These are phyloP conservation scores for Galerina marginata DNA, from an alignment of 768 basidiomycete species.

Conservation along the genomic window DNA sequence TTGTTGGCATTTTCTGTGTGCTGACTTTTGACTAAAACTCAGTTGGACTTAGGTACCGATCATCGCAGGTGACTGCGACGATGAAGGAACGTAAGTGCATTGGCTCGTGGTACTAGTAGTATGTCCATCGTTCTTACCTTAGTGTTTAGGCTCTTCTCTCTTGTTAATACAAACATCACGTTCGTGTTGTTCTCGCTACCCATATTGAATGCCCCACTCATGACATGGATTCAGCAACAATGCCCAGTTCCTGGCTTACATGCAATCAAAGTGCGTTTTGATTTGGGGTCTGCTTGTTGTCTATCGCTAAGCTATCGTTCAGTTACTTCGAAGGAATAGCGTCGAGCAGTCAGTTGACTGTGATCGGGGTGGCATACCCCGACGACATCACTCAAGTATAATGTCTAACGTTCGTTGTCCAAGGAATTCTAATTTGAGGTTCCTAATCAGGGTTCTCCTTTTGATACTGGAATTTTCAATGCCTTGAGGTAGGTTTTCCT, in stretches of 20 bases:
- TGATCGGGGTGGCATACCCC: not conserved
- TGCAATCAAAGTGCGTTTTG: constrained; percentile 24
- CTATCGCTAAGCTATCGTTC: not conserved
- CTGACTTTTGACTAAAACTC: not conserved
- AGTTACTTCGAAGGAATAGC: not conserved
- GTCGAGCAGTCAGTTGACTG: not conserved
- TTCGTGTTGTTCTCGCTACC: not conserved
- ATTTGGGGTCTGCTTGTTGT: not conserved
- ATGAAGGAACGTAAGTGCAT: constrained; percentile 44
- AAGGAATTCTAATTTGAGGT: not conserved
- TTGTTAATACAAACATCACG: constrained; percentile 18
- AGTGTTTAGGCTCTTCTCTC: constrained; percentile 19
- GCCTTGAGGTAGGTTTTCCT: constrained; percentile 23
- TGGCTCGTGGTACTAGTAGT: not conserved
- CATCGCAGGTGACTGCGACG: constrained; percentile 40
- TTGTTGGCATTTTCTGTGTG: not conserved
- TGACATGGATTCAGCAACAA: constrained; percentile 11
- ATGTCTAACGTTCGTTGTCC: too few relatives aligned
- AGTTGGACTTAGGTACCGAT: constrained; percentile 17
- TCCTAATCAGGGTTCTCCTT: constrained; percentile 27
- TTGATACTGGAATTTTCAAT: constrained; percentile 28
- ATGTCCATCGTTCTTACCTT: not conserved
- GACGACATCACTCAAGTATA: not conserved
- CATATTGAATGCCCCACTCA: not conserved
- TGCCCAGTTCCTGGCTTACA: constrained; percentile 23